Conservation (phyloP, 305 asterid genomes). For the Andrographis paniculata region DNA sequence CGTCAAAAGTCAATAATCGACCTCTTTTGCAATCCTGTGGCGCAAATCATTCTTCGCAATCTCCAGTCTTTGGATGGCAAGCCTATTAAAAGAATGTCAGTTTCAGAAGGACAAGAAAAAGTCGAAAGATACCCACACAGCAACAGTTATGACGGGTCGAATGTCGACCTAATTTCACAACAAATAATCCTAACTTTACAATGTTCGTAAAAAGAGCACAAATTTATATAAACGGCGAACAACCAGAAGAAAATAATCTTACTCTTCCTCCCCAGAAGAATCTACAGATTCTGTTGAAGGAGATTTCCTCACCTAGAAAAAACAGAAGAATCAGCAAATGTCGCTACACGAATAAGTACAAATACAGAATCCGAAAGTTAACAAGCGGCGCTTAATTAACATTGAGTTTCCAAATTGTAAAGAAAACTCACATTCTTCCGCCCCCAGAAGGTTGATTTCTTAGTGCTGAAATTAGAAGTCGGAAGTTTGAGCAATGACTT, state of each 20-base stretch:
- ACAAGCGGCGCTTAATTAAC: constrained; percentile 7
- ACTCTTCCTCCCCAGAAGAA: constrained; percentile 99
- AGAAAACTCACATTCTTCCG: constrained; percentile 65
- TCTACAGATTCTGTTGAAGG: constrained; percentile 75
- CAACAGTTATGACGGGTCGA: no score
- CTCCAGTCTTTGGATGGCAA: constrained; percentile 97
- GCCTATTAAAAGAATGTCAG: constrained; percentile 77
- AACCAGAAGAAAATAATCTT: no score
- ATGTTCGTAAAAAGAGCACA: not conserved
- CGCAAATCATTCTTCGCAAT: constrained; percentile 85
- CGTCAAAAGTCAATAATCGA: constrained; percentile 22
- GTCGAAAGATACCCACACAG: constrained; percentile 94
- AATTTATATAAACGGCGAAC: no score
- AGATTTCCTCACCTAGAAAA: constrained; percentile 63
- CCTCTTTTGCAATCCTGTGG: constrained; percentile 97
- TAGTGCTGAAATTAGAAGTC: constrained; percentile 42
- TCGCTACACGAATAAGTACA: constrained; percentile 8
- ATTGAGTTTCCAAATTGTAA: no score
- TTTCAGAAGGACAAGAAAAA: constrained; percentile 87
- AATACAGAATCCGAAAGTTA: constrained; percentile 4
- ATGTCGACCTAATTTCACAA: not conserved
- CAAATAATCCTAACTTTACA: not conserved
- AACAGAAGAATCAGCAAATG: constrained; percentile 11
- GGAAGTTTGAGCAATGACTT: constrained; percentile 43
- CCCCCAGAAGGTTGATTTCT: constrained; percentile 88